A percentile compares a stretch with the other conserved stretches of the same genome.
Evolutionary conservation across 768 basidiomycete genomes (phyloP).

Genomic region (Lentinula edodes): DNA sequence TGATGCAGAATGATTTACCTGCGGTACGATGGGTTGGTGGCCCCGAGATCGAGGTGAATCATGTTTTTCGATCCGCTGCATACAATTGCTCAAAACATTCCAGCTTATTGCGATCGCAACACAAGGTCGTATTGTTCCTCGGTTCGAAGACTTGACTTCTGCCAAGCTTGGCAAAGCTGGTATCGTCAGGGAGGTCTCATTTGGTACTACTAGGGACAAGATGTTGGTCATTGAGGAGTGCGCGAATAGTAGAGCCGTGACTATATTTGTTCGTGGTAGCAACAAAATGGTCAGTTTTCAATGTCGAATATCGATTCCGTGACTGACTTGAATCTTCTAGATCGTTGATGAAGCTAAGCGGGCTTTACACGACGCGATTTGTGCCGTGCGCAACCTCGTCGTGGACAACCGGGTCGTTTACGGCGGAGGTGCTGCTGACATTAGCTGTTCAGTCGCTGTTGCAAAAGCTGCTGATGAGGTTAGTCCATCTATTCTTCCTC

Average conservation of each 20-base stretch:
- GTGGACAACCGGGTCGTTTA: conserved; percentile 97
- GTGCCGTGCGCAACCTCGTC: conserved; percentile 92
- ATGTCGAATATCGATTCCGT: neutral
- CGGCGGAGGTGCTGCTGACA: conserved; percentile 97
- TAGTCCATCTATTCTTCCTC: conserved; percentile 11
- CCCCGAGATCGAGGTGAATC: conserved; percentile 90
- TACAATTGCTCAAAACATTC: neutral
- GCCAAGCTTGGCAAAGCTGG: conserved; percentile 94
- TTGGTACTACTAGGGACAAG: conserved; percentile 98
- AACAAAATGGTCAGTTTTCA: conserved; percentile 87
- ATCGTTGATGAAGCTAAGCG: conserved; percentile 99
- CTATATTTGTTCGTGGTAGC: conserved; percentile 93
- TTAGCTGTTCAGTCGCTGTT: conserved; percentile 91
- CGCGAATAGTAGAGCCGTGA: conserved; percentile 93
- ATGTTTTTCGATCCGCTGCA: neutral
- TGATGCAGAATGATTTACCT: conserved; percentile 97
- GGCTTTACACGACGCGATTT: conserved; percentile 95
- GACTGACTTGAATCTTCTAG: conserved; percentile 32
- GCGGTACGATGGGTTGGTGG: conserved; percentile 99
- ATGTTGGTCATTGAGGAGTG: conserved; percentile 99
- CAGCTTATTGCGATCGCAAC: conserved; percentile 98
- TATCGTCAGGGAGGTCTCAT: conserved; percentile 87
- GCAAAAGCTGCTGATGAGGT: conserved; percentile 93
- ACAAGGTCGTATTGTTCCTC: conserved; percentile 94
- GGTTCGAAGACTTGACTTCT: conserved; percentile 91